phyloP scores from a whole-genome alignment of 1,284 basidiomycete species.

The Puccinia horiana region DNA sequence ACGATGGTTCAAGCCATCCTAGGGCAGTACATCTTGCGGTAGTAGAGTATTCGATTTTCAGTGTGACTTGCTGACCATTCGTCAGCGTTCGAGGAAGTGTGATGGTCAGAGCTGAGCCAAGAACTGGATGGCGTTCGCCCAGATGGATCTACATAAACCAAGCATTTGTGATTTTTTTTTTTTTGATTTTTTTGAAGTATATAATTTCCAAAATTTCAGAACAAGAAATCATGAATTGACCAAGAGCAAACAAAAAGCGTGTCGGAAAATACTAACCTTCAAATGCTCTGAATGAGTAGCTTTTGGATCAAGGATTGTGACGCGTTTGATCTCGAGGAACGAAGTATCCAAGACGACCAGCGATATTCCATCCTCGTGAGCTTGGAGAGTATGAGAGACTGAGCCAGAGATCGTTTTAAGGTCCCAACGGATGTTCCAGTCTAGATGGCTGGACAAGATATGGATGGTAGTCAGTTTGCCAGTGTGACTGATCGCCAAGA shows the following conservation, averaged over 20 bases:
- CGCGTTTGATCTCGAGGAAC: slow-evolving; percentile 55
- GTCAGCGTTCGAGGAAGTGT: slow-evolving; percentile 4
- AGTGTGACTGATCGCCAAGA: not conserved
- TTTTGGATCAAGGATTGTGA: slow-evolving; percentile 48
- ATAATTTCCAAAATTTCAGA: not conserved
- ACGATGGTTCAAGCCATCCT: slow-evolving; percentile 90
- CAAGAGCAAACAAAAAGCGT: not conserved
- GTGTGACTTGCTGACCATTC: slow-evolving; percentile 63
- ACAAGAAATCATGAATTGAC: not conserved
- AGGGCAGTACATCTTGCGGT: slow-evolving; percentile 77
- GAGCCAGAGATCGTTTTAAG: slow-evolving; percentile 70
- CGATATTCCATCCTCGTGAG: slow-evolving; percentile 66
- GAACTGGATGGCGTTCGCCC: slow-evolving; percentile 44
- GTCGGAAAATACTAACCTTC: slow-evolving; percentile 9
- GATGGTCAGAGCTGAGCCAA: slow-evolving; percentile 45
- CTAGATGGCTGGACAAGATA: slow-evolving; percentile 61
- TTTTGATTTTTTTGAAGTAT: not conserved
- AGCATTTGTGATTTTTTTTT: not conserved
- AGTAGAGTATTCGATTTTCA: slow-evolving; percentile 72
- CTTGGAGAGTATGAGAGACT: slow-evolving; percentile 69
- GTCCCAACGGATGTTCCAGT: slow-evolving; percentile 81
- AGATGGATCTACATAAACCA: slow-evolving; percentile 24
- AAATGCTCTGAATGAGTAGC: not conserved
- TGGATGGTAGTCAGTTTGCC: not conserved
- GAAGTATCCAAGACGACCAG: slow-evolving; percentile 64